Evolutionary conservation across 208 protist genomes (phyloP).

Genomic region (Acanthamoeba castellanii): DNA sequence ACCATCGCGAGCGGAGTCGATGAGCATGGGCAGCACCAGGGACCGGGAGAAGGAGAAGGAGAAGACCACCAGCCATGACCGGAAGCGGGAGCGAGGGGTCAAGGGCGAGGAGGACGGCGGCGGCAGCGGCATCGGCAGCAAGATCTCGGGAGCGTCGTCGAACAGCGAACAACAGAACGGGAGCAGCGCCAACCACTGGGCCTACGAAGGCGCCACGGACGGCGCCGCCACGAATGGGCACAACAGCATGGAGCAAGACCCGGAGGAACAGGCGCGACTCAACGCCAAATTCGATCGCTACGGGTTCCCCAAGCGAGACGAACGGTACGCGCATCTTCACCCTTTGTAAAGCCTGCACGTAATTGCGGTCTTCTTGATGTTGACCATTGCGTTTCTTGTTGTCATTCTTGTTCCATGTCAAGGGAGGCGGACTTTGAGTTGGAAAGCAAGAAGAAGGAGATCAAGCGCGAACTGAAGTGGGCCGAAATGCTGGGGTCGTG

Average conservation of each 20-base stretch:
- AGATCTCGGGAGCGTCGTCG: not conserved
- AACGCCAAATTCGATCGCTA: conserved; percentile 53
- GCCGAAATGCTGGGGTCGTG: conserved; percentile 44
- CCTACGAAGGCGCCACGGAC: not conserved
- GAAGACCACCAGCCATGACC: too few relatives aligned
- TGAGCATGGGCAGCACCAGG: not conserved
- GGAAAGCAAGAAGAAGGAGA: conserved; percentile 56
- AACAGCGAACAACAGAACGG: not conserved
- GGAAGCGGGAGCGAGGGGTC: not conserved
- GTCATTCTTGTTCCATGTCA: too few relatives aligned
- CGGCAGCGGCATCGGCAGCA: not conserved
- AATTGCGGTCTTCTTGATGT: too few relatives aligned
- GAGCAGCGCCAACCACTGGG: not conserved
- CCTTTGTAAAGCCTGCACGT: too few relatives aligned
- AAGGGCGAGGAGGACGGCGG: not conserved
- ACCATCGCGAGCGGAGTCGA: not conserved
- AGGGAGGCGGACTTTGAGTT: conserved; percentile 52
- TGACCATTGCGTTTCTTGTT: too few relatives aligned
- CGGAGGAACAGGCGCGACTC: not conserved
- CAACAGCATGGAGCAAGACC: not conserved
- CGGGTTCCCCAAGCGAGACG: conserved; percentile 48
- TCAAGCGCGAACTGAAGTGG: conserved; percentile 37
- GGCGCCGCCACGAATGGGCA: not conserved
- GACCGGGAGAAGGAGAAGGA: not conserved
- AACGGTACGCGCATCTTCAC: not conserved